phyloP scores from a whole-genome alignment of 2,329 filamentous ascomycete species.

The Alternaria consortialis region DNA sequence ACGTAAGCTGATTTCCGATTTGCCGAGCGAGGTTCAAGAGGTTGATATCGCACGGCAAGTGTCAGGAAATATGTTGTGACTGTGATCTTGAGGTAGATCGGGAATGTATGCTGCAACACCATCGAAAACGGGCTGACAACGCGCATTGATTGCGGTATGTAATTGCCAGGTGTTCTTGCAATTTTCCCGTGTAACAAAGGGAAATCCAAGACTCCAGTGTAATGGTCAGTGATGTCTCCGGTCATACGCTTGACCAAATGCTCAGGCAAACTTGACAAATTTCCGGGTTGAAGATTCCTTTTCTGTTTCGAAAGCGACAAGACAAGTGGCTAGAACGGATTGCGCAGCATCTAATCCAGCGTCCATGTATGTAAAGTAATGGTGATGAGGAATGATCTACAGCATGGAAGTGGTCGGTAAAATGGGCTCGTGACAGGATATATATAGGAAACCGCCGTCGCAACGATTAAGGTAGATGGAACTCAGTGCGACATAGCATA shows the following conservation, averaged over 20 bases:
- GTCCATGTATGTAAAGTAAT: not conserved
- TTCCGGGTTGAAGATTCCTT: not conserved
- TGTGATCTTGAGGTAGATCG: not conserved
- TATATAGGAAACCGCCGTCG: no score
- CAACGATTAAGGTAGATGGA: not conserved
- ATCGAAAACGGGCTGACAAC: not conserved
- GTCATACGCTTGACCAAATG: not conserved
- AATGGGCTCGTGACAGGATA: no score
- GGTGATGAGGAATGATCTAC: no score
- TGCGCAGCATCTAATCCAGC: not conserved
- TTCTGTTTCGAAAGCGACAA: not conserved
- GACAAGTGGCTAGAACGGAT: not conserved
- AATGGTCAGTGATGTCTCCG: not conserved
- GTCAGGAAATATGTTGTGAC: not conserved
- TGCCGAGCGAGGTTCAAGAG: no score
- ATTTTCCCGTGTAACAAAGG: not conserved
- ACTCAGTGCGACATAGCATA: slow-evolving; percentile 1
- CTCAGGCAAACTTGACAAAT: not conserved
- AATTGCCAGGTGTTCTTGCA: no score
- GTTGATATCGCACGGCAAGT: not conserved
- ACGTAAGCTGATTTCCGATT: not conserved
- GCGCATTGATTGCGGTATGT: not conserved
- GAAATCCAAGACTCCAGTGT: not conserved
- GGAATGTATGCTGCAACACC: no score
- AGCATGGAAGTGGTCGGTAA: no score